Percentiles rank a stretch among this genome's conserved stretches.
Conservation (phyloP, 1,284 basidiomycete genomes). For the Cerrena zonata region DNA sequence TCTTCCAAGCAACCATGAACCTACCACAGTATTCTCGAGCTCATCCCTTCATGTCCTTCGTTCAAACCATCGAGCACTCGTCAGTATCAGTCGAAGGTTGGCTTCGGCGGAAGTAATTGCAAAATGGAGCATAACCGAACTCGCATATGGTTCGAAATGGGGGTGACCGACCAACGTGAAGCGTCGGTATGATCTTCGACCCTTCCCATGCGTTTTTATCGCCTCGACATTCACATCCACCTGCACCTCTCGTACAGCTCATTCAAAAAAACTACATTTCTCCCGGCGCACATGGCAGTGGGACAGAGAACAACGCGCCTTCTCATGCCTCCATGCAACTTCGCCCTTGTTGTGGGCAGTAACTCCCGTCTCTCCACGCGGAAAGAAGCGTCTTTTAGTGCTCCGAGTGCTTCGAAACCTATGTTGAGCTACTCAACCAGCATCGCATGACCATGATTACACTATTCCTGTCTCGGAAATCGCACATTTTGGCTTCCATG, state of each 20-base stretch:
- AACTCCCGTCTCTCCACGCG: background rate
- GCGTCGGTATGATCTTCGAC: too few relatives aligned
- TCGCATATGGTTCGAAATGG: too few relatives aligned
- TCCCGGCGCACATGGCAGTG: background rate
- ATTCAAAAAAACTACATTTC: background rate
- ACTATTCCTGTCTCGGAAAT: background rate
- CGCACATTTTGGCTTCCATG: too few relatives aligned
- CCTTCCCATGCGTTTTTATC: background rate
- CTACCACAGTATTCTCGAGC: too few relatives aligned
- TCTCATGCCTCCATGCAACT: background rate
- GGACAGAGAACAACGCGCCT: background rate
- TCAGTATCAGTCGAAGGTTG: too few relatives aligned
- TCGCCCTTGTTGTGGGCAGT: background rate
- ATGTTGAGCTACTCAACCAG: background rate
- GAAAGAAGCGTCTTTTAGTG: background rate
- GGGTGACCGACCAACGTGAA: too few relatives aligned
- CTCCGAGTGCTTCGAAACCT: background rate
- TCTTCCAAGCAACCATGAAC: too few relatives aligned
- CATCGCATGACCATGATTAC: background rate
- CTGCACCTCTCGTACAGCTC: background rate
- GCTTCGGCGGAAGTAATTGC: too few relatives aligned
- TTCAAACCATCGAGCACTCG: too few relatives aligned
- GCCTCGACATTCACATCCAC: background rate
- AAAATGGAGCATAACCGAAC: too few relatives aligned
- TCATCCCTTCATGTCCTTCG: too few relatives aligned